These are phyloP conservation scores for Auricularia heimuer DNA, from an alignment of 768 basidiomycete genomes.

Conservation along the genomic window DNA sequence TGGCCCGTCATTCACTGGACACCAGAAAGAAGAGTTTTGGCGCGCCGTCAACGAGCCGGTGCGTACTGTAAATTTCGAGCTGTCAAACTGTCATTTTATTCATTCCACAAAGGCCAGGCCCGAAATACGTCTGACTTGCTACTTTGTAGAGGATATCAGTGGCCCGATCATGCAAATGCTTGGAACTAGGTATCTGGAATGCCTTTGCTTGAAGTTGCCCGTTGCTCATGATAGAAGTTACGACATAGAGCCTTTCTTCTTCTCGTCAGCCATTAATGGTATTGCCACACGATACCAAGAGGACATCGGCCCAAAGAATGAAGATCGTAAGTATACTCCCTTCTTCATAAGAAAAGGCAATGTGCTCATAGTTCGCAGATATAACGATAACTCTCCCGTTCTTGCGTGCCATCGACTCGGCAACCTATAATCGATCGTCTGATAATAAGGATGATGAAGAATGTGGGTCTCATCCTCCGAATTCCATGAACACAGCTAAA, in stretches of 20 bases:
- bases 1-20: background rate
- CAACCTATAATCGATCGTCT: background rate
- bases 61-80: constrained; percentile 3
- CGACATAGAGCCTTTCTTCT: constrained; percentile 54
- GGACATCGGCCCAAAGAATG: constrained; percentile 24
- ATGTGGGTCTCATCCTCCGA: background rate
- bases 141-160: constrained; percentile 43
- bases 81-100: background rate
- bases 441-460: background rate
- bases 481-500: background rate
- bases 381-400: constrained; percentile 46
- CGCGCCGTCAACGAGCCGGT: constrained; percentile 25
- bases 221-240: constrained; percentile 26
- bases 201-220: background rate
- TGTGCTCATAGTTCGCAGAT: constrained; percentile 31
- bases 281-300: constrained; percentile 60
- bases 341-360: background rate
- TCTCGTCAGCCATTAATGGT: constrained; percentile 54
- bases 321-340: constrained; percentile 40
- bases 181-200: constrained; percentile 35
- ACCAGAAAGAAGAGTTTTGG: constrained; percentile 27
- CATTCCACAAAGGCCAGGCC: constrained; percentile 19
- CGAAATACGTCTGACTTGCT: constrained; percentile 33
- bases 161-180: constrained; percentile 46
- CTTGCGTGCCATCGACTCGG: constrained; percentile 4